Base-by-base conservation (phyloP, 176 grass and related monocot genomes). In the Neostapfia colusana region DNA sequence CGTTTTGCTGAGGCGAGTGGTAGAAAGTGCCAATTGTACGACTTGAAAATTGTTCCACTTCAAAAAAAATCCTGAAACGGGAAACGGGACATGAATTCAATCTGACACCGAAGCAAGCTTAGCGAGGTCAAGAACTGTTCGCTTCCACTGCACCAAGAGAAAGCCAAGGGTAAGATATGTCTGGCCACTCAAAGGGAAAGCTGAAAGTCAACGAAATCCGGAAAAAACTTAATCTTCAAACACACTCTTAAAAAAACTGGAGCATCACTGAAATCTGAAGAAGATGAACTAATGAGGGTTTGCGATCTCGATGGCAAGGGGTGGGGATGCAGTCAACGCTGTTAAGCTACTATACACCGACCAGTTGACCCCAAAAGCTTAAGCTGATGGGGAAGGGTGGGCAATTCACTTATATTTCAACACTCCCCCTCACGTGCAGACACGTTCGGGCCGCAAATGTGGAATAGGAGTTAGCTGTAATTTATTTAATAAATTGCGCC, bases 281-380 rank as follows among this genome's bases (percentile, higher is more conserved):
- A 18, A 18, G 6, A 0, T 2, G 2, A 10, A 6, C 4, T 3
- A 31, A 31, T 31, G 31, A 31, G 31, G 31, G 3, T 31, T 5
- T 35, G 14, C 25, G 17, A 43, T 62, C 56, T 31, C 23, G 12
- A 1, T 36, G 46, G 35, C 28, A 37, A 5, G 6, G 46, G n/a
- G n/a, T n/a, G n/a, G 73, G 21, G 6, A 37, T 53, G 2, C 36
- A 66, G n/a, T 78, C 75, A 67, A 67, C n/a, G n/a, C n/a, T n/a
- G n/a, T n/a, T n/a, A n/a, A n/a, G n/a, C n/a, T n/a, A n/a, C n/a
- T n/a, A n/a, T n/a, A n/a, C n/a, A n/a, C n/a, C n/a, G n/a, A n/a
- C n/a, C n/a, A n/a, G n/a, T n/a, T n/a, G n/a, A n/a, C n/a, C n/a
- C n/a, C n/a, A n/a, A n/a, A n/a, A n/a, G n/a, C n/a, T n/a, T n/a